These are phyloP conservation scores for Fusarium odoratissimum DNA, from an alignment of 2,329 filamentous ascomycete genomes.

Conservation along the genomic window DNA sequence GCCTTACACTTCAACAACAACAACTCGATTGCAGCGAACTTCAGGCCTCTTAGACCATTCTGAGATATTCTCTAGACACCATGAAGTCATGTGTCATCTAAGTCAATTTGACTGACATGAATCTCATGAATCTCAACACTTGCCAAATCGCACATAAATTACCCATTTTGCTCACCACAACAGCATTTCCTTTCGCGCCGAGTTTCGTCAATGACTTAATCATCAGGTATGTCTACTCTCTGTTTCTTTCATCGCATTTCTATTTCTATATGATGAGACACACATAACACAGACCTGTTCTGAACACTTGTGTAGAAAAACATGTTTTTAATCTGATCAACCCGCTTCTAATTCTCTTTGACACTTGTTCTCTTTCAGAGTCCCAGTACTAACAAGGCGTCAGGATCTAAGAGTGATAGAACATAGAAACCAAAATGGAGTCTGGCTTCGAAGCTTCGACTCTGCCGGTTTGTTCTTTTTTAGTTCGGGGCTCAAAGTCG, in stretches of 20 bases:
- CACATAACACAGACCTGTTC: slow-evolving; percentile 52
- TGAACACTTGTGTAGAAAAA: slow-evolving; percentile 48
- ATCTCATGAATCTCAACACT: not conserved
- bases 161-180: slow-evolving; percentile 4
- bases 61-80: not conserved
- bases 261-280: slow-evolving; percentile 47
- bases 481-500: slow-evolving; percentile 3
- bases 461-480: slow-evolving; percentile 2
- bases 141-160: not conserved
- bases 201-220: not conserved
- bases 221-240: slow-evolving; percentile 19
- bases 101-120: not conserved
- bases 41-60: too few relatives aligned
- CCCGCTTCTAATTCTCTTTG: slow-evolving; percentile 12
- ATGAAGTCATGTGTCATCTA: slow-evolving; percentile 1
- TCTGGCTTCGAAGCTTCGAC: slow-evolving; percentile 14
- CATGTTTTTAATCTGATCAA: slow-evolving; percentile 43
- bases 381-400: slow-evolving; percentile 27
- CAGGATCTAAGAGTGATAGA: slow-evolving; percentile 5
- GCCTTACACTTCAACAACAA: not conserved
- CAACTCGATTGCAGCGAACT: not conserved
- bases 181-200: not conserved
- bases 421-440: slow-evolving; percentile 26
- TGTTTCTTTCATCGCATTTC: not conserved
- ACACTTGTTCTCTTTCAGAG: slow-evolving; percentile 9